Evolutionary conservation across 2,329 filamentous ascomycete species (phyloP), one percentile per base, ranked within the genome.

Genomic region (Sclerotinia minor): DNA sequence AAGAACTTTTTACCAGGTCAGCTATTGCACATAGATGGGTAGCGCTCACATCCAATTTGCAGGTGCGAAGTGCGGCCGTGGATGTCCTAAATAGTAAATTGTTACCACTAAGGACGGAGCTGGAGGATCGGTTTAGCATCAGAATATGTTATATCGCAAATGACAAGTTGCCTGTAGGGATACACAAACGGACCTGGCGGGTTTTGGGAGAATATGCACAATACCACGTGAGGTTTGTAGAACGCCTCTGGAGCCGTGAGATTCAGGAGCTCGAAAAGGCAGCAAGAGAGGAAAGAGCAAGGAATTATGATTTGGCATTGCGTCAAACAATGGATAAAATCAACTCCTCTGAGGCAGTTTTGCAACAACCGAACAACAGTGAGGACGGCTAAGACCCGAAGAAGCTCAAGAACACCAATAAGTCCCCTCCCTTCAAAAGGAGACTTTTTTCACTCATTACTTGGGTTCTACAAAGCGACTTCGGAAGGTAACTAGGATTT

Each of bases 11-110:
- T 38, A 3, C 1, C 35, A 1, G 0, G 35, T 0, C 1, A 38
- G 9, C 35, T 38, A 13, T 38, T 38, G 1, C 2, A 13, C 9
- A 11, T 1, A 38, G 6, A 21, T 45, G 44, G 44, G 1, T 1
- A 17, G 19, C 1, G 0, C 15, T 45, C 44, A 45, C 1, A 6
- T 19, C 1, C 19, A 17, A 17, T 19, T 1, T 1, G 6, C 1
- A 19, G 15, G 2, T 13, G 21, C 19, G 5, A 35, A 5, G 11
- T 0, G 8, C 2, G 1, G 52, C 52, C 19, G 2, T n/a, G 5
- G 1, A 9, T 54, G 19, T 26, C 1, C 21, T 35, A 32, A 0
- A 5, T 3, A 6, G 13, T 5, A 21, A n/a, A n/a, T n/a, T 54
- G 11, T 13, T 54, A 13, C 29, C 52, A 6, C 19, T 35, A 9